phyloP scores from a whole-genome alignment of 73 alveolate genomes.

The Loxodes magnus region DNA sequence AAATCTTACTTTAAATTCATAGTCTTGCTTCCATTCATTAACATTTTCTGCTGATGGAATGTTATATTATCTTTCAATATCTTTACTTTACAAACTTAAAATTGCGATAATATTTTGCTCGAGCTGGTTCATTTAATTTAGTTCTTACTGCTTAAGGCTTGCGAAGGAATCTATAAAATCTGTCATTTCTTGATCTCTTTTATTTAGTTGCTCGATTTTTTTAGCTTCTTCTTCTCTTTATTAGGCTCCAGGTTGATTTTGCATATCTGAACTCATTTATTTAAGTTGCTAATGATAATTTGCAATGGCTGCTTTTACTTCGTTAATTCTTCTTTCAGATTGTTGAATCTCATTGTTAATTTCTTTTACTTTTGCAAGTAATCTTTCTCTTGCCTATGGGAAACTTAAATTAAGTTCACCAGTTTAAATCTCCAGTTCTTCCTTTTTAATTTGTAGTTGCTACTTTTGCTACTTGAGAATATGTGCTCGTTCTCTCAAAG shows the following conservation, averaged over 20 bases:
- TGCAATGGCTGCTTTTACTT: constrained; percentile 68
- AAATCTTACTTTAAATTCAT: constrained; percentile 25
- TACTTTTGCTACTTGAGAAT: constrained; percentile 73
- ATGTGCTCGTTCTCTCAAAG: constrained; percentile 84
- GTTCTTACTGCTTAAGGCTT: constrained; percentile 56
- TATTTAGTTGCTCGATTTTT: constrained; percentile 67
- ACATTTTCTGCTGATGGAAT: constrained; percentile 50
- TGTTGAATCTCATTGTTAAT: constrained; percentile 78
- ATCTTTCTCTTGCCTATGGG: constrained; percentile 91
- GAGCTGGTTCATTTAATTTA: constrained; percentile 50
- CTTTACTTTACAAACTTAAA: constrained; percentile 58
- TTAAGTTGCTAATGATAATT: constrained; percentile 75
- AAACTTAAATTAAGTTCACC: constrained; percentile 86
- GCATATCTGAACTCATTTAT: constrained; percentile 78
- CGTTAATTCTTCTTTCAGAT: constrained; percentile 81
- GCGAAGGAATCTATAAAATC: constrained; percentile 85
- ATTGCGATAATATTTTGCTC: constrained; percentile 73
- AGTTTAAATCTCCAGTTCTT: constrained; percentile 89
- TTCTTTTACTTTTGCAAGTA: constrained; percentile 78
- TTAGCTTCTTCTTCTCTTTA: constrained; percentile 74
- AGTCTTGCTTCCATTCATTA: constrained; percentile 45
- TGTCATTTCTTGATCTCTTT: constrained; percentile 89
- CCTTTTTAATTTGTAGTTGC: constrained; percentile 67
- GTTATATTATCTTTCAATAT: constrained; percentile 30
- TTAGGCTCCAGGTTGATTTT: constrained; percentile 64